Conservation (phyloP, 1,284 basidiomycete genomes). For the Volvariella volvacea region DNA sequence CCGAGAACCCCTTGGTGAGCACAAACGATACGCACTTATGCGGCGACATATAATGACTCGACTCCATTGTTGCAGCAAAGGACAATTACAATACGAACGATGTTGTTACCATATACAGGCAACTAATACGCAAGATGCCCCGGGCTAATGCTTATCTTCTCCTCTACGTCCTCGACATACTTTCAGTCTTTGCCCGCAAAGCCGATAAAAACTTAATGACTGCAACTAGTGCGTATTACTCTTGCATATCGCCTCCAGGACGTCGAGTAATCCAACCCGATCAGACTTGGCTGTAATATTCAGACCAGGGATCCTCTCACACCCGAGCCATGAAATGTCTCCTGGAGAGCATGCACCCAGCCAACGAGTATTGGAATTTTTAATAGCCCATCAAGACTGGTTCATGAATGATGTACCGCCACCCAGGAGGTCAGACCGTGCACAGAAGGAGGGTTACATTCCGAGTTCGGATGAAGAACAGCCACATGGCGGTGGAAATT, state of each 20-base stretch:
- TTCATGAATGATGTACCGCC: slow-evolving; percentile 80
- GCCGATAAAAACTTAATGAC: slow-evolving; percentile 95
- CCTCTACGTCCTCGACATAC: slow-evolving; percentile 91
- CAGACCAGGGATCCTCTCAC: slow-evolving; percentile 86
- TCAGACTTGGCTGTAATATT: slow-evolving; percentile 92
- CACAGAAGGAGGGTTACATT: background rate
- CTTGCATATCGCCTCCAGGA: slow-evolving; percentile 4
- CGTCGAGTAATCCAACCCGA: slow-evolving; percentile 7
- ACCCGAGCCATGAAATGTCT: slow-evolving; percentile 77
- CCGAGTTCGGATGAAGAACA: background rate
- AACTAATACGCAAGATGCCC: slow-evolving; percentile 80
- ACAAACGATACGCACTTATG: background rate
- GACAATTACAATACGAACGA: slow-evolving; percentile 59
- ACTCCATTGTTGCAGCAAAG: slow-evolving; percentile 38
- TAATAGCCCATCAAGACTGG: slow-evolving; percentile 86
- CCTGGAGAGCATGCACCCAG: slow-evolving; percentile 82
- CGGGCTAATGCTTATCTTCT: slow-evolving; percentile 90
- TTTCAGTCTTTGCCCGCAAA: slow-evolving; percentile 91
- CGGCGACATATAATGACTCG: background rate
- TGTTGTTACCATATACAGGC: slow-evolving; percentile 75
- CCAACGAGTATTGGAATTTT: slow-evolving; percentile 89
- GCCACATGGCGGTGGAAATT: background rate
- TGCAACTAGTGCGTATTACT: slow-evolving; percentile 67
- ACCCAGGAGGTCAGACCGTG: slow-evolving; percentile 25
- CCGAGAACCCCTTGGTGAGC: slow-evolving; percentile 70